These are phyloP conservation scores for Nothophoma quercina DNA, from an alignment of 2,329 filamentous ascomycete genomes.

Conservation along the genomic window DNA sequence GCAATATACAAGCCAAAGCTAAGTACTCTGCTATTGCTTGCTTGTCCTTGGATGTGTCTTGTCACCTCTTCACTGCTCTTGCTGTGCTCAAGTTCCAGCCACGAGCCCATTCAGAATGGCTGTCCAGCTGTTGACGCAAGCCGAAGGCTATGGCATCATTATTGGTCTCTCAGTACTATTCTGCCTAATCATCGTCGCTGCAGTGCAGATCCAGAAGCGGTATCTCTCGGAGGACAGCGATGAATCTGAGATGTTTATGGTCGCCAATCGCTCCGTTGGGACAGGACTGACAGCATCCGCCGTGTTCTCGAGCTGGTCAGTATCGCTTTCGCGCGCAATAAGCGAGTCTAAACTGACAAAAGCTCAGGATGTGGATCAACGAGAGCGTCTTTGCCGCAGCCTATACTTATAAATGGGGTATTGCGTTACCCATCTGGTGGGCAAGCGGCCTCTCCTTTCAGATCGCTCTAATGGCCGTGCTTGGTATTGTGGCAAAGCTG, in stretches of 20 bases:
- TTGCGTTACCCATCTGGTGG: slow-evolving; percentile 36
- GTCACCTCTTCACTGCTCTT: not conserved
- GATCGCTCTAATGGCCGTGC: slow-evolving; percentile 31
- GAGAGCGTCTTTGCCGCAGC: slow-evolving; percentile 25
- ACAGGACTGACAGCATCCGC: slow-evolving; percentile 30
- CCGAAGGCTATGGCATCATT: slow-evolving; percentile 24
- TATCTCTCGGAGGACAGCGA: slow-evolving; percentile 26
- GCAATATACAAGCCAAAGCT: too few species aligned
- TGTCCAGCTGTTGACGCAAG: slow-evolving; percentile 20
- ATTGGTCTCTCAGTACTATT: slow-evolving; percentile 21
- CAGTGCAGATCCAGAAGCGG: slow-evolving; percentile 23
- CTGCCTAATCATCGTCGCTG: slow-evolving; percentile 22
- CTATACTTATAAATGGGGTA: slow-evolving; percentile 37
- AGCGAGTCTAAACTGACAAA: not conserved
- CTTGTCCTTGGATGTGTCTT: not conserved
- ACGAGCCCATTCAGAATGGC: slow-evolving; percentile 4
- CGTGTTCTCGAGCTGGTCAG: slow-evolving; percentile 25
- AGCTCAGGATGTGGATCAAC: slow-evolving; percentile 27
- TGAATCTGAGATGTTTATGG: slow-evolving; percentile 34
- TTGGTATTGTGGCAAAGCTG: slow-evolving; percentile 33
- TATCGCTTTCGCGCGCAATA: not conserved
- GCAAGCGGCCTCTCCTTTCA: slow-evolving; percentile 33
- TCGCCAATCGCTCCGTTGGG: slow-evolving; percentile 27
- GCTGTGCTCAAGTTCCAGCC: not conserved
- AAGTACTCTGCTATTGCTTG: slow-evolving; percentile 6